These are phyloP conservation scores for Sugiyamaella marilandica DNA, from an alignment of 805 yeast genomes.

Conservation along the genomic window DNA sequence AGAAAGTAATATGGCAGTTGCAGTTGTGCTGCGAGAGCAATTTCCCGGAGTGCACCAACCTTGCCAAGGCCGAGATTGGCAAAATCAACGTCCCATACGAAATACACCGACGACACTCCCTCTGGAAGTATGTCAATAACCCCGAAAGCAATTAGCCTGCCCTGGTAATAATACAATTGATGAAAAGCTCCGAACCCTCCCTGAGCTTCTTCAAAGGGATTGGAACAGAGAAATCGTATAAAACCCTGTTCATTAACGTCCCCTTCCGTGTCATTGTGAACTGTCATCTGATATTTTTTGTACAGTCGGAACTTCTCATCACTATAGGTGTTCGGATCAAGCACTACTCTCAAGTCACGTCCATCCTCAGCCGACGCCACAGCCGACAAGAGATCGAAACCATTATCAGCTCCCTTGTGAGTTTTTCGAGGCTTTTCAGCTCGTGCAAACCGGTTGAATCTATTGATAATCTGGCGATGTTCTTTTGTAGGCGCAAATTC, in stretches of 20 bases:
- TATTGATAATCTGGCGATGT: constrained; percentile 58
- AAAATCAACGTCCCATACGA: constrained; percentile 82
- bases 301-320: constrained; percentile 50
- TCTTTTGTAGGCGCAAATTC: constrained; percentile 55
- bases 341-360: constrained; percentile 34
- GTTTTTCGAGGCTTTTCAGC: background rate
- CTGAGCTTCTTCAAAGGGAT: constrained; percentile 45
- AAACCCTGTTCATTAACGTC: constrained; percentile 49
- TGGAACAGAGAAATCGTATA: constrained; percentile 59
- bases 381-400: constrained; percentile 32
- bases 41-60: constrained; percentile 67
- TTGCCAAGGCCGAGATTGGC: constrained; percentile 70
- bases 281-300: constrained; percentile 60
- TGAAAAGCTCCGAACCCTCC: constrained; percentile 57
- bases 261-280: constrained; percentile 58
- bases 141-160: constrained; percentile 63
- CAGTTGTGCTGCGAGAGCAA: constrained; percentile 47
- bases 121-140: constrained; percentile 73
- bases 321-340: constrained; percentile 50
- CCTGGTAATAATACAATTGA: constrained; percentile 68
- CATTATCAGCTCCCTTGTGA: constrained; percentile 21
- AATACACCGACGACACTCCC: constrained; percentile 71
- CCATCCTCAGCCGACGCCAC: constrained; percentile 37
- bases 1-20: constrained; percentile 58
- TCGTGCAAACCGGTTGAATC: constrained; percentile 38